Evolutionary conservation across 2,329 filamentous ascomycete species (phyloP), one percentile per base, ranked within the genome.

Genomic region (Escovopsis sp.): DNA sequence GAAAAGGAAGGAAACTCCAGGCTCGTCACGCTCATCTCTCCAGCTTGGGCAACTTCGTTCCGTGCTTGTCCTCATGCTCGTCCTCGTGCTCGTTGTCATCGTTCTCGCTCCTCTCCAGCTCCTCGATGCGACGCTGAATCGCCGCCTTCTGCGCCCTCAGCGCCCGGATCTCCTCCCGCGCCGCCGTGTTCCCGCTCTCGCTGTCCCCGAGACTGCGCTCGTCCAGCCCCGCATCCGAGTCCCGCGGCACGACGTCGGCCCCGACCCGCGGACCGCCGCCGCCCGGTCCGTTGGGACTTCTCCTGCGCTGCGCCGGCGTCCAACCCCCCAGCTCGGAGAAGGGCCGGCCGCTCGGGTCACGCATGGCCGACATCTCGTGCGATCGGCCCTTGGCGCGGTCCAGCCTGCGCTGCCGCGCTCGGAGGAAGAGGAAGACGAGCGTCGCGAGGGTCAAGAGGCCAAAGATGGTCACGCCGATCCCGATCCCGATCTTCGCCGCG

Each of bases 61-160:
- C 23, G 3, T 36, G 31, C 25, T 31, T 32, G 4, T 33, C 14
- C 13, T 35, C 34, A n/a, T n/a, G 29, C 18, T 33, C 35, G 37
- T 56, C 49, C 34, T 59, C 37, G 43, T 57, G 48, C 29, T 57
- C 49, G 14, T 57, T 49, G 13, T n/a, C n/a, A n/a, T n/a, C 35
- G 4, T 33, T 21, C 13, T 35, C 34, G 15, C 17, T 33, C 18
- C 35, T 37, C 38, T 56, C 49, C 34, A 59, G 37, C 43, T 57
- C 48, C 29, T 57, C 49, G 14, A 58, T 49, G 13, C 55, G 54
- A 14, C 50, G 51, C 37, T 56, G 51, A 17, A 58, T 56, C 12
- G 46, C 48, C 10, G 46, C 52, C 34, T 58, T 57, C 21, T 58
- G 54, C n/a, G 48, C 50, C 15, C 47, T 46, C 14, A 58, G 43